Evolutionary conservation across 495 filamentous ascomycete species (phyloP), one percentile per base, ranked within the genome.

Genomic region (Penicillium macrosclerotiorum): DNA sequence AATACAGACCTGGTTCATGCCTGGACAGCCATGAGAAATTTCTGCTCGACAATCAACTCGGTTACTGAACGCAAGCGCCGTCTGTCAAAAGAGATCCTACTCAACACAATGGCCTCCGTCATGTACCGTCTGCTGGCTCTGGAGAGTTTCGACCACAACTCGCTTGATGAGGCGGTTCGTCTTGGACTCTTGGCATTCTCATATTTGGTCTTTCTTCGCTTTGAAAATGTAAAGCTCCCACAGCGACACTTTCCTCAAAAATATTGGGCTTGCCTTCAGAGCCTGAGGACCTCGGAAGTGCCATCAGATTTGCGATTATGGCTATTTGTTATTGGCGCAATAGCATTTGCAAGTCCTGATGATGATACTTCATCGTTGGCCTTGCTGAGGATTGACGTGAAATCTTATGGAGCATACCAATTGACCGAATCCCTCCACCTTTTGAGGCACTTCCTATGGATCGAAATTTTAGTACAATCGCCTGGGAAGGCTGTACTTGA

Each of bases 61-160:
- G 65, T 64, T 11, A 49, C 42, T 4, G 37, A 57, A 23, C 40
- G 52, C 0, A 33, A 47, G 0, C 49, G 37, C 17, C 45, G 45
- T 6, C 51, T 77, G 4, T 29, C 63, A 0, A 50, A 54, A 18
- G 54, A 64, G 13, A 42, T 47, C 8, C 51, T 72, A 19, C 40
- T 69, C 3, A 53, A 64, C 11, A 62, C 59, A 26, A 70, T 74
- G 64, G 57, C 49, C 0, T 67, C 71, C 1, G 62, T 71, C 34
- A 65, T 64, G 48, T 77, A 75, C 51, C 68, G 63, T 8, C 60
- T 77, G 1, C 49, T 74, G 13, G 30, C 59, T 36, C 63, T 65
- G 50, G 16, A 32, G 11, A 57, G 66, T 19, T 36, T 36, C 45
- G 46, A 52, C 8, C 22, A 23, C 4, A 43, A 55, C 36, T 63